Evolutionary conservation across 164 flowering plant species (phyloP).

Genomic region (Magnolia changhungtana): DNA sequence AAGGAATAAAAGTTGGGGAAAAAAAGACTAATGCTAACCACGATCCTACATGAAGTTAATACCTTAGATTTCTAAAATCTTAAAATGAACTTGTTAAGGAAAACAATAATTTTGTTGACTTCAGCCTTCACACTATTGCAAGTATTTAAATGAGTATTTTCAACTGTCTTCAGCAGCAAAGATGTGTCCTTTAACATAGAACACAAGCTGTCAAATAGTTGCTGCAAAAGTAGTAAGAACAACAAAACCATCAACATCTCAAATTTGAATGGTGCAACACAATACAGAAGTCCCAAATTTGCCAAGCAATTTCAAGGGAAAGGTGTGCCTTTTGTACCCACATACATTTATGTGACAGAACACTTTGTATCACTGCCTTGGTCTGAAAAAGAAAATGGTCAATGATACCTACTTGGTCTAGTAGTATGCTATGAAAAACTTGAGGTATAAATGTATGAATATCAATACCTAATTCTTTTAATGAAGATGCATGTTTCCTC

Average conservation of each 20-base stretch:
- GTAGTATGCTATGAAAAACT: neutral
- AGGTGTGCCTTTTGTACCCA: constrained; percentile 81
- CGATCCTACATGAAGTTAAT: neutral
- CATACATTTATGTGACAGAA: constrained; percentile 47
- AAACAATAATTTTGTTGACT: constrained; percentile 25
- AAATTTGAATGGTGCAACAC: neutral
- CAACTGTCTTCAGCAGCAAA: too few relatives aligned
- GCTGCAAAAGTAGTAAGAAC: too few relatives aligned
- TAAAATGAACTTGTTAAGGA: constrained; percentile 49
- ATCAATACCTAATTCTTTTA: constrained; percentile 30
- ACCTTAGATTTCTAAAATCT: constrained; percentile 71
- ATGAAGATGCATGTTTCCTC: constrained; percentile 27
- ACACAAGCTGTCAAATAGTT: too few relatives aligned
- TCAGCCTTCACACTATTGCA: constrained; percentile 49
- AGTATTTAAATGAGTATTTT: constrained; percentile 35
- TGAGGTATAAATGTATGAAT: neutral
- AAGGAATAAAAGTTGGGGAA: neutral
- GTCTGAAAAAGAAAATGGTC: constrained; percentile 7
- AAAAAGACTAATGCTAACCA: too few relatives aligned
- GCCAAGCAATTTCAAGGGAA: neutral
- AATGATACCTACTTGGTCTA: neutral
- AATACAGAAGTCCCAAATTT: neutral
- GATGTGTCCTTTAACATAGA: too few relatives aligned
- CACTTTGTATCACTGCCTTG: constrained; percentile 16
- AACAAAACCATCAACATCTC: too few relatives aligned